Percentiles rank a stretch among this genome's conserved stretches.
Evolutionary conservation across 768 basidiomycete genomes (phyloP).

Genomic region (Phlegmacium glaucopus): DNA sequence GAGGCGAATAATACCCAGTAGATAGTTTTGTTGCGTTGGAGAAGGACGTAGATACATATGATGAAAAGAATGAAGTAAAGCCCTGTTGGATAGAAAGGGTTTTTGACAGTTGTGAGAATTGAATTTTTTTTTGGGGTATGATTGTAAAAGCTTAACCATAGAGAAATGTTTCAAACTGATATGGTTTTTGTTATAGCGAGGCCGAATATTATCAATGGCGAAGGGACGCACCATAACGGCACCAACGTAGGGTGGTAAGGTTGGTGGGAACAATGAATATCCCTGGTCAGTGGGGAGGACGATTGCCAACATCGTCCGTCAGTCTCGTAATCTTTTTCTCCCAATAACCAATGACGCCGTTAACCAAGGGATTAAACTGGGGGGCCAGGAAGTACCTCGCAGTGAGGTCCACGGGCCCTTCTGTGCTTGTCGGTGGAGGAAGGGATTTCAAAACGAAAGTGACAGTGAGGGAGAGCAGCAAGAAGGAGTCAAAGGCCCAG

Average conservation of each 20-base stretch:
- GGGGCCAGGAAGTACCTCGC: no score
- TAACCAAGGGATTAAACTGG: no score
- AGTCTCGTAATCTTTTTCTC: neutral
- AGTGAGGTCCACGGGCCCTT: no score
- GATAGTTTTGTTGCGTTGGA: constrained; percentile 17
- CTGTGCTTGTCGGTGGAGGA: no score
- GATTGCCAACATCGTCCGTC: neutral
- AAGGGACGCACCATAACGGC: constrained; percentile 18
- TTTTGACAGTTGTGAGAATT: neutral
- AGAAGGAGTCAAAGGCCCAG: no score
- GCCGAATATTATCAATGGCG: neutral
- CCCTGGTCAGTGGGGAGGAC: constrained; percentile 3
- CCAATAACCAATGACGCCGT: no score
- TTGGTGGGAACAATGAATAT: constrained; percentile 13
- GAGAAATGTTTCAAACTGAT: constrained; percentile 25
- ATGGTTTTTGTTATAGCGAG: neutral
- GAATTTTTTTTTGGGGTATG: neutral
- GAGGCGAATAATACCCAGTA: constrained; percentile 28
- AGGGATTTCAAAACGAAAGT: no score
- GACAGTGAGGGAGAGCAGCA: no score
- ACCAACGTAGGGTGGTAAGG: constrained; percentile 20
- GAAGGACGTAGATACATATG: constrained; percentile 32
- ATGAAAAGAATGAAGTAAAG: constrained; percentile 34
- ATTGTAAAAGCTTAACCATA: constrained; percentile 15
- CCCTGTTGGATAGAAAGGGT: constrained; percentile 19